Conservation (phyloP, 2,329 filamentous ascomycete species). For the Botrytis deweyae region DNA sequence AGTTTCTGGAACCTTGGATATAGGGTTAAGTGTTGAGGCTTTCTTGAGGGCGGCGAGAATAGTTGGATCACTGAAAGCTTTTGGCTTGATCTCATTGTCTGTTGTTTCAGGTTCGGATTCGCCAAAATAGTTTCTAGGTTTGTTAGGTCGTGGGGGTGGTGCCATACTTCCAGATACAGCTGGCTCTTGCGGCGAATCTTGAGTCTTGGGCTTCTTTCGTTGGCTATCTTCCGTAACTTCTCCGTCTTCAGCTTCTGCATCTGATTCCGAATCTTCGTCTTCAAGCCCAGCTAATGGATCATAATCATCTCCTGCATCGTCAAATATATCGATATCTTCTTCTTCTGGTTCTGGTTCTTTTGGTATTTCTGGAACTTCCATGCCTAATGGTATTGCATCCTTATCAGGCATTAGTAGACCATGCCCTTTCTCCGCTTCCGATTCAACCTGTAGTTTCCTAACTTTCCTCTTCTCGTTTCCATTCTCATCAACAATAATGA, state of each 20-base stretch:
- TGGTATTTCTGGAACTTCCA: slow-evolving; percentile 62
- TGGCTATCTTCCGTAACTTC: slow-evolving; percentile 41
- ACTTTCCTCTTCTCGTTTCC: slow-evolving; percentile 66
- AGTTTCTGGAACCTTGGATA: slow-evolving; percentile 42
- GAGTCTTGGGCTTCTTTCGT: slow-evolving; percentile 25
- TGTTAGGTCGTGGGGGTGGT: slow-evolving; percentile 46
- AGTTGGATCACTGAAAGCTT: slow-evolving; percentile 68
- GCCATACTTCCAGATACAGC: slow-evolving; percentile 42
- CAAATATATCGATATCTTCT: slow-evolving; percentile 64
- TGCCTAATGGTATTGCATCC: slow-evolving; percentile 57
- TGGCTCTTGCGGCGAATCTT: slow-evolving; percentile 19
- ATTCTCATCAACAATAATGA: slow-evolving; percentile 65
- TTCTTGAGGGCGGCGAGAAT: slow-evolving; percentile 84
- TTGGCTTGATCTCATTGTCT: slow-evolving; percentile 41
- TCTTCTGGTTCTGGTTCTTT: slow-evolving; percentile 50
- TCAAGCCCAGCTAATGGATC: slow-evolving; percentile 62
- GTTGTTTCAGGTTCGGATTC: slow-evolving; percentile 51
- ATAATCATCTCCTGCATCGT: slow-evolving; percentile 64
- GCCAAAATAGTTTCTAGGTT: slow-evolving; percentile 61
- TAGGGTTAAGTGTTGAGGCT: slow-evolving; percentile 64
- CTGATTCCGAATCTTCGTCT: slow-evolving; percentile 40
- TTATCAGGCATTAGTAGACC: slow-evolving; percentile 54
- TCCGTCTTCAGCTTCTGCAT: slow-evolving; percentile 46
- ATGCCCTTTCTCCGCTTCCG: slow-evolving; percentile 42
- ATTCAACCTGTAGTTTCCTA: slow-evolving; percentile 50